Evolutionary conservation across 768 basidiomycete species (phyloP).

Genomic region (Tulasnella sp.): DNA sequence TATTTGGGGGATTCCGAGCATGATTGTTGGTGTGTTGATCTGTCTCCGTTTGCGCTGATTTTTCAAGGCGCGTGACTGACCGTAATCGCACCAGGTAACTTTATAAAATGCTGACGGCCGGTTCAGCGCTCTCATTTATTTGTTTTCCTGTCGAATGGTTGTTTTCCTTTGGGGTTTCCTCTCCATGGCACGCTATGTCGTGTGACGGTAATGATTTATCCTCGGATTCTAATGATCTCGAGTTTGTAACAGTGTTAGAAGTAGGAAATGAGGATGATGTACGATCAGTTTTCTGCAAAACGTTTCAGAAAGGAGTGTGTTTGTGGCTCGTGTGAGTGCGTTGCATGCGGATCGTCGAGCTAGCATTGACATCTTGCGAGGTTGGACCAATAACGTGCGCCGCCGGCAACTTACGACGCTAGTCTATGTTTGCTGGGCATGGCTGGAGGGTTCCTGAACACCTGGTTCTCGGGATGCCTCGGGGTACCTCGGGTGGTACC

Average conservation of each 20-base stretch:
- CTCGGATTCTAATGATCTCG: background rate
- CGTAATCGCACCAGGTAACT: constrained; percentile 3
- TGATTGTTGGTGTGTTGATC: constrained; percentile 57
- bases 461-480: no score
- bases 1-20: constrained; percentile 76
- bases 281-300: background rate
- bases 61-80: background rate
- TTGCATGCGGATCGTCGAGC: no score
- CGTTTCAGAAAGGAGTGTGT: no score
- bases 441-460: no score
- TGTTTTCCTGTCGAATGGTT: background rate
- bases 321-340: no score
- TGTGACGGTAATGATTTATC: background rate
- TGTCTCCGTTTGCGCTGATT: background rate
- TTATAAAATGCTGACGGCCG: constrained; percentile 8
- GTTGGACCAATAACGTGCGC: no score
- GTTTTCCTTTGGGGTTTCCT: background rate
- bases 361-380: no score
- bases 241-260: background rate
- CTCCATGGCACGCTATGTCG: background rate
- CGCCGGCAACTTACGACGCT: no score
- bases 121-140: background rate
- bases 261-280: background rate
- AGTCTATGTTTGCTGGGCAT: no score
- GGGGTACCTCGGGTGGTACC: no score